phyloP scores from a whole-genome alignment of 805 yeast genomes.

The Ascoidea asiatica region DNA sequence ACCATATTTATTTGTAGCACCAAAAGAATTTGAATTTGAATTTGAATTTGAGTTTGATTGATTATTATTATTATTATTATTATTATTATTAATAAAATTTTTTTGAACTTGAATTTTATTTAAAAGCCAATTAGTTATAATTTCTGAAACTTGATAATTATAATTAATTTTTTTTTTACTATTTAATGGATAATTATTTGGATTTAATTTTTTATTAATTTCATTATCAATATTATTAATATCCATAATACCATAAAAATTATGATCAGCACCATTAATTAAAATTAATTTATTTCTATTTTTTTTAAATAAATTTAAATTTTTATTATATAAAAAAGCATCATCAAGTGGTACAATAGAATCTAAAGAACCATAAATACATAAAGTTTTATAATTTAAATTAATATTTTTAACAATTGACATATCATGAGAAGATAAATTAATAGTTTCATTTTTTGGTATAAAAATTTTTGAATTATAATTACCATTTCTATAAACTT shows the following conservation, averaged over 20 bases:
- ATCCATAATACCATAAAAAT: conserved; percentile 43
- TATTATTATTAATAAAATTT: no score
- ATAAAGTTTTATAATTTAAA: conserved; percentile 37
- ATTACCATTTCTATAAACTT: conserved; percentile 38
- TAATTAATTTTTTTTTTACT: conserved; percentile 41
- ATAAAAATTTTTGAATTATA: conserved; percentile 24
- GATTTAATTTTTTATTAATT: conserved; percentile 18
- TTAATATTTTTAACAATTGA: conserved; percentile 26
- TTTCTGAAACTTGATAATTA: conserved; percentile 35
- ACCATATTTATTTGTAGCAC: no score
- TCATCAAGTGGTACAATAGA: conserved; percentile 52
- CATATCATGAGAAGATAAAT: conserved; percentile 23
- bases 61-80: no score
- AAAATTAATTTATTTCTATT: conserved; percentile 45
- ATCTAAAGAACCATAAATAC: conserved; percentile 64
- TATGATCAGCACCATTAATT: conserved; percentile 68
- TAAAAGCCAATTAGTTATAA: conserved; percentile 30
- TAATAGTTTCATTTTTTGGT: conserved; percentile 35
- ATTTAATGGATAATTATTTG: conserved; percentile 28
- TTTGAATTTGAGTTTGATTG: no score
- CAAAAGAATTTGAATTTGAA: no score
- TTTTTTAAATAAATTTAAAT: conserved; percentile 23
- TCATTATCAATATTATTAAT: conserved; percentile 22
- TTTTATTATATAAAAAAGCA: conserved; percentile 41
- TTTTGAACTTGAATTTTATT: no score